phyloP scores from a whole-genome alignment of 108 stramenopile species.

The Fistulifera solaris region DNA sequence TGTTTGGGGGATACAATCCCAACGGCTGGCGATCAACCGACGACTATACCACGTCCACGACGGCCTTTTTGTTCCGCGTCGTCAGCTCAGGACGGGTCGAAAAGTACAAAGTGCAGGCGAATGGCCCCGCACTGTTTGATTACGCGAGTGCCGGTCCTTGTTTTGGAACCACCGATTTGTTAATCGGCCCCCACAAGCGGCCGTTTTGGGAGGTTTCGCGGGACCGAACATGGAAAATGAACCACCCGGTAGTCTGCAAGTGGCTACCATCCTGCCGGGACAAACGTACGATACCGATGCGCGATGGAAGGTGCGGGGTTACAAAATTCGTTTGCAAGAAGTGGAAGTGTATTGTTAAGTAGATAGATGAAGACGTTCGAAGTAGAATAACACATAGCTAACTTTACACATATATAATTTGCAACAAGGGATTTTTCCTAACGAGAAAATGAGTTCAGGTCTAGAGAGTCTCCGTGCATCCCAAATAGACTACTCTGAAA shows the following conservation, averaged over 20 bases:
- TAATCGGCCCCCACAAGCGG: conserved; percentile 57
- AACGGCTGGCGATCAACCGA: conserved; percentile 67
- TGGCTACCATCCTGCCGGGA: conserved; percentile 35
- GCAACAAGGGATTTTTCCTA: too few species aligned
- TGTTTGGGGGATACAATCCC: conserved; percentile 72
- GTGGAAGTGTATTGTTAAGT: conserved; percentile 57
- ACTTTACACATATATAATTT: too few species aligned
- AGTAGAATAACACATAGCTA: too few species aligned
- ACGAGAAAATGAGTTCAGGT: too few species aligned
- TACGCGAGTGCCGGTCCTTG: conserved; percentile 68
- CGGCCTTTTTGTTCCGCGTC: conserved; percentile 67
- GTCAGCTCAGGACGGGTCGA: conserved; percentile 17
- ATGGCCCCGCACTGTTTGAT: conserved; percentile 64
- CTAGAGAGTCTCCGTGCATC: too few species aligned
- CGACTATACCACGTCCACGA: conserved; percentile 53
- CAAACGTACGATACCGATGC: conserved; percentile 37
- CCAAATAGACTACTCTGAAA: too few species aligned
- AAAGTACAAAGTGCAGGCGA: conserved; percentile 46
- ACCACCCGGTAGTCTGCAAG: conserved; percentile 48
- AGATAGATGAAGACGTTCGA: not conserved
- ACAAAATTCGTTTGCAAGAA: conserved; percentile 35
- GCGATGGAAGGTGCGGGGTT: conserved; percentile 61
- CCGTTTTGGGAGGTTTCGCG: conserved; percentile 76
- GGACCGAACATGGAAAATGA: conserved; percentile 69
- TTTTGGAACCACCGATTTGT: conserved; percentile 68